A percentile compares a stretch with the other conserved stretches of the same genome.
phyloP scores from a whole-genome alignment of 768 basidiomycete species.

The Suillus hirtellus region DNA sequence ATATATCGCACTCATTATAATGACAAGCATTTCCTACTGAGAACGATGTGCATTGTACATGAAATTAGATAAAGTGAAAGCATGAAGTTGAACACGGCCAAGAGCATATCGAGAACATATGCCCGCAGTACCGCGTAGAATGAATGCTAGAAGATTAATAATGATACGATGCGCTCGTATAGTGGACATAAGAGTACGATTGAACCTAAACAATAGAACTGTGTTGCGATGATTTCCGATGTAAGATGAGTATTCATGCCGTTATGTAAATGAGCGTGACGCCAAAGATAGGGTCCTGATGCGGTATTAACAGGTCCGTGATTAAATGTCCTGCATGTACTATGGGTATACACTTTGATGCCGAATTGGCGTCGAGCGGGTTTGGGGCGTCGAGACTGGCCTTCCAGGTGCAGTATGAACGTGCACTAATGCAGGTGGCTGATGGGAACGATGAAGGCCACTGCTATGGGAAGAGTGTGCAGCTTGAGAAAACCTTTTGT shows the following conservation, averaged over 20 bases:
- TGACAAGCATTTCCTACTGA: neutral
- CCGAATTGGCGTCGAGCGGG: constrained; percentile 18
- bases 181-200: constrained; percentile 9
- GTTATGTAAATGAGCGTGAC: constrained; percentile 23
- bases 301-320: constrained; percentile 10
- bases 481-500: constrained; percentile 14
- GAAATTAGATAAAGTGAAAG: constrained; percentile 8
- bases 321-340: neutral
- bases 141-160: constrained; percentile 9
- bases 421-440: constrained; percentile 22
- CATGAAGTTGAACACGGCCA: neutral
- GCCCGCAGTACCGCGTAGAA: neutral
- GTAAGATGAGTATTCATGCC: constrained; percentile 27
- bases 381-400: constrained; percentile 21
- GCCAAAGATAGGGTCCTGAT: constrained; percentile 10
- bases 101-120: constrained; percentile 1
- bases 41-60: constrained; percentile 11
- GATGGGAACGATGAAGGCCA: constrained; percentile 25
- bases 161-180: constrained; percentile 9
- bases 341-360: constrained; percentile 26
- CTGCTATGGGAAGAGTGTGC: constrained; percentile 12
- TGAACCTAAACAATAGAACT: constrained; percentile 4
- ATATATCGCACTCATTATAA: constrained; percentile 4
- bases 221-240: constrained; percentile 17
- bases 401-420: constrained; percentile 13